A percentile compares a stretch with the other conserved stretches of the same genome.
Evolutionary conservation across 192 early-diverging fungal genomes (phyloP).

Genomic region (Chytriomyces confervae): DNA sequence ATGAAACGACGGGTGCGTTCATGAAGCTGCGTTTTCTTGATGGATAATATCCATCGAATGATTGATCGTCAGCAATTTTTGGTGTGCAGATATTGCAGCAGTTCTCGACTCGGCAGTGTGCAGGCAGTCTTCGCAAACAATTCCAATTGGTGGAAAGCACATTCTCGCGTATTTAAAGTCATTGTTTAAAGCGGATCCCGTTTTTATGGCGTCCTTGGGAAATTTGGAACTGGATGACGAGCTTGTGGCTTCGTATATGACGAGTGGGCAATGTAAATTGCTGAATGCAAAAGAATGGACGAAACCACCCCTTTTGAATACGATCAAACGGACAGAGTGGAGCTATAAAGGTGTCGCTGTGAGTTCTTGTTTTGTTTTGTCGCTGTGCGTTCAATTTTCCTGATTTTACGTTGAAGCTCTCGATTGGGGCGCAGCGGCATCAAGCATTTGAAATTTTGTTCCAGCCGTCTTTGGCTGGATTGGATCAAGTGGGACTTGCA

Average conservation of each 20-base stretch:
- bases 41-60: neutral
- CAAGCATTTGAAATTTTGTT: conserved; percentile 75
- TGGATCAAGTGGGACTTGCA: conserved; percentile 45
- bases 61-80: neutral
- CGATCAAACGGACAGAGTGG: conserved; percentile 34
- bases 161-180: conserved; percentile 65
- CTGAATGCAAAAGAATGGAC: conserved; percentile 24
- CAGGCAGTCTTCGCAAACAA: conserved; percentile 59
- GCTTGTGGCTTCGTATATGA: conserved; percentile 45
- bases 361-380: conserved; percentile 29
- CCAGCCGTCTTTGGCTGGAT: conserved; percentile 60
- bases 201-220: conserved; percentile 41
- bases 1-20: conserved; percentile 72
- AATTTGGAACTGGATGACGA: conserved; percentile 51
- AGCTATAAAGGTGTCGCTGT: conserved; percentile 41
- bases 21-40: neutral
- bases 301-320: neutral
- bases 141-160: conserved; percentile 73
- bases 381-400: conserved; percentile 42
- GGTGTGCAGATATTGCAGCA: conserved; percentile 68
- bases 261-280: conserved; percentile 44
- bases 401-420: conserved; percentile 33
- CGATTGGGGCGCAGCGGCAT: conserved; percentile 66
- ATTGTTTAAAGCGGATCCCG: conserved; percentile 3
- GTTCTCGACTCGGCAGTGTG: conserved; percentile 79